These are phyloP conservation scores for Pholiota conissans DNA, from an alignment of 768 basidiomycete genomes.

Conservation along the genomic window DNA sequence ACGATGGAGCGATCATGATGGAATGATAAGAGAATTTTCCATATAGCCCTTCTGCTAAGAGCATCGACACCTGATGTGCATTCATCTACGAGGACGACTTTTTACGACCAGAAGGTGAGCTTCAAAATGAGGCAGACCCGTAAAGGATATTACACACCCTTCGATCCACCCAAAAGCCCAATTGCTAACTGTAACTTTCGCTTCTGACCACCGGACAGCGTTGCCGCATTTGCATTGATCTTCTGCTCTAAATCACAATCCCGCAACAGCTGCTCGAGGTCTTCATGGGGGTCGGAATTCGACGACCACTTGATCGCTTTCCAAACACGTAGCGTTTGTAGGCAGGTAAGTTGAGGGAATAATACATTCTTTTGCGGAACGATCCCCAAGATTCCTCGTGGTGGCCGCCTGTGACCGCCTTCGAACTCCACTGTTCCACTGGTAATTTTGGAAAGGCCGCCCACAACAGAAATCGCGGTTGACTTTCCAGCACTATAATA, in stretches of 20 bases:
- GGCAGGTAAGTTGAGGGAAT: constrained; percentile 72
- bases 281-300: constrained; percentile 49
- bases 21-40: constrained; percentile 70
- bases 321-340: constrained; percentile 75
- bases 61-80: constrained; percentile 85
- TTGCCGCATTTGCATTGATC: constrained; percentile 62
- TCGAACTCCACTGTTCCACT: constrained; percentile 58
- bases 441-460: constrained; percentile 57
- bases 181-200: constrained; percentile 80
- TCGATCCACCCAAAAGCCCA: constrained; percentile 75
- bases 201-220: constrained; percentile 80
- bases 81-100: constrained; percentile 60
- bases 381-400: constrained; percentile 70
- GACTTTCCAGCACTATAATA: constrained; percentile 71
- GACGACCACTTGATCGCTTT: constrained; percentile 72
- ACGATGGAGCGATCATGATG: constrained; percentile 69
- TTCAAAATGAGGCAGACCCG: neutral
- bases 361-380: constrained; percentile 85
- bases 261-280: constrained; percentile 59
- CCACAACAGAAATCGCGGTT: constrained; percentile 69
- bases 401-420: constrained; percentile 52
- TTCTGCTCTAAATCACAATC: constrained; percentile 78
- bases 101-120: neutral
- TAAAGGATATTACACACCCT: constrained; percentile 36
- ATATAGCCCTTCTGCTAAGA: constrained; percentile 72